phyloP scores from a whole-genome alignment of 2,329 filamentous ascomycete species.

The Colletotrichum kahawae region DNA sequence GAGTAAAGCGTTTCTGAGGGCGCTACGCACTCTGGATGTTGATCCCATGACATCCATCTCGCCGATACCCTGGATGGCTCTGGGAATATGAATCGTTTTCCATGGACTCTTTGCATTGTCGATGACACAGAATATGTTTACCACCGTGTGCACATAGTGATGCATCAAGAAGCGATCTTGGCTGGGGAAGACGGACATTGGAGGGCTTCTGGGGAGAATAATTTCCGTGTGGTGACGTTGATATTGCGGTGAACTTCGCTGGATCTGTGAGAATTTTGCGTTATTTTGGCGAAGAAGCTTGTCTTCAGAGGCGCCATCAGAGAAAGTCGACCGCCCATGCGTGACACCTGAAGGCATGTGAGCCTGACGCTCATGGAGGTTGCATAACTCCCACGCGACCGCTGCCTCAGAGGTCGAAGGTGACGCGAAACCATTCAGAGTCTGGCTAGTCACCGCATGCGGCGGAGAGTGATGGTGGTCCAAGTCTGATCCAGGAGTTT shows the following conservation, averaged over 20 bases:
- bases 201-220: not conserved
- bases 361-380: not conserved
- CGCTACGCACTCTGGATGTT: constrained; percentile 26
- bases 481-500: not conserved
- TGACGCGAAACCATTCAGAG: not conserved
- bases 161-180: constrained; percentile 29
- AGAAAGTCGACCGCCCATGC: not conserved
- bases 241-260: not conserved
- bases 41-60: constrained; percentile 26
- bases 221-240: not conserved
- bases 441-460: not conserved
- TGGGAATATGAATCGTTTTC: constrained; percentile 30
- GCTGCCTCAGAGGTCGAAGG: not conserved
- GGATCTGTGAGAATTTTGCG: not conserved
- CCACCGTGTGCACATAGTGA: constrained; percentile 28
- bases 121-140: constrained; percentile 31
- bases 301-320: not conserved
- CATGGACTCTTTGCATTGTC: constrained; percentile 30
- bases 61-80: constrained; percentile 27
- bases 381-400: not conserved
- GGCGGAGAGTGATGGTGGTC: not conserved
- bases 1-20: constrained; percentile 26
- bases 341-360: not conserved
- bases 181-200: not conserved
- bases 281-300: not conserved